Evolutionary conservation across 148 eudicot genomes (phyloP), one percentile per base, ranked within the genome.

Genomic region (Chenopodium suecicum): DNA sequence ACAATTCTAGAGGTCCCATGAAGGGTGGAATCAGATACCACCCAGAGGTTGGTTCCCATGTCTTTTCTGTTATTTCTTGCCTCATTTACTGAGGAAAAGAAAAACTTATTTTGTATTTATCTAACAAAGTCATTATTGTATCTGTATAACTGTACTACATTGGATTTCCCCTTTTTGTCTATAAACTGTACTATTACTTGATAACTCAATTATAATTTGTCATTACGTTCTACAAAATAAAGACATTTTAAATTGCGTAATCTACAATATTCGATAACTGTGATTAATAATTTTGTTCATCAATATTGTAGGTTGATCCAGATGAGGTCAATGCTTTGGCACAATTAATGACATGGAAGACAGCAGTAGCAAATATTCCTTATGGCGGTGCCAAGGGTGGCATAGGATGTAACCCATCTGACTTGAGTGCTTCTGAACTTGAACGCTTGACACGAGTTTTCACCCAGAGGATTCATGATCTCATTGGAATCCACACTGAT

Each of bases 331-430:
- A 94, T 76, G 99, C 99, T 32, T 86, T 97, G 82, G 99, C 99
- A 48, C 99, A 97, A 80, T 83, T 97, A 29, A 97, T 97, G 99
- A 97, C 99, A 4, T 97, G 99, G 99, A 97, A 97, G 86, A 97
- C 99, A 32, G 99, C 99, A 37, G 97, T 97, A 54, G 97, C 99
- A 8, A 97, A 97, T 80, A 92, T 97, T 80, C 99, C 99, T 0
- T 97, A 97, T 80, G 99, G 99, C 63, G 99, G 99, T 34, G 99
- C 99, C 67, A 97, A 97, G 85, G 99, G 99, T 82, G 99, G 99
- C 60, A 97, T 97, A 75, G 99, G 99, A 69, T 97, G 99, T 80
- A 77, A 87, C 83, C 99, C 99, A 7, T 86, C 93, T 23, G 97
- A 97, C 29, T 79, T 97, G 31, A 91, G 92, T 84, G 70, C 87